phyloP scores from a whole-genome alignment of 176 grass and related monocot species.

The Miscanthus lutarioriparius region DNA sequence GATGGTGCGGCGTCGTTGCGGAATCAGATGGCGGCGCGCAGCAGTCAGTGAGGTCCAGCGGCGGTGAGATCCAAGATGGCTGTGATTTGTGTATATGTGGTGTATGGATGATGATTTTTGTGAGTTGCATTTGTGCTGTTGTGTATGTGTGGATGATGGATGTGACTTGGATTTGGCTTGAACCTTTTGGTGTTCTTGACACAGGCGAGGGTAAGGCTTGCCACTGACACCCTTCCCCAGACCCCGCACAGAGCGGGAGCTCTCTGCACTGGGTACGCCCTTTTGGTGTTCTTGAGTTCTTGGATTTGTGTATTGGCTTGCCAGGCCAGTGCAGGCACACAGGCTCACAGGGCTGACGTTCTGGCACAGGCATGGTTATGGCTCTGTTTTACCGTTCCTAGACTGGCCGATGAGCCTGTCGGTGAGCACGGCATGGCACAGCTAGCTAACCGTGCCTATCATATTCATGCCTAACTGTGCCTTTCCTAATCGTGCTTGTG shows the following conservation, averaged over 20 bases:
- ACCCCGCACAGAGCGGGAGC: too few species aligned
- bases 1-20: background rate
- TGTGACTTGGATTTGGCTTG: background rate
- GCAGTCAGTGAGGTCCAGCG: background rate
- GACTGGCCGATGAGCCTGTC: background rate
- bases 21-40: background rate
- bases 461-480: background rate
- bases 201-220: too few species aligned
- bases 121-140: background rate
- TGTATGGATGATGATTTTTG: background rate
- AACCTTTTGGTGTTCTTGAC: background rate
- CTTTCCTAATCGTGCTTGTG: background rate
- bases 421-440: background rate
- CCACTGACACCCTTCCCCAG: too few species aligned
- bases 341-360: background rate
- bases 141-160: background rate
- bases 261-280: too few species aligned
- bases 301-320: background rate
- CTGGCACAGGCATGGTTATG: background rate
- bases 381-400: background rate
- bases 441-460: background rate
- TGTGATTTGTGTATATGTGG: background rate
- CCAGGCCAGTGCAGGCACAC: too few species aligned
- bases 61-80: background rate
- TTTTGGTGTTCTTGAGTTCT: background rate